These are phyloP conservation scores for Venturia aucupariae DNA, from an alignment of 2,329 filamentous ascomycete species.

Conservation along the genomic window DNA sequence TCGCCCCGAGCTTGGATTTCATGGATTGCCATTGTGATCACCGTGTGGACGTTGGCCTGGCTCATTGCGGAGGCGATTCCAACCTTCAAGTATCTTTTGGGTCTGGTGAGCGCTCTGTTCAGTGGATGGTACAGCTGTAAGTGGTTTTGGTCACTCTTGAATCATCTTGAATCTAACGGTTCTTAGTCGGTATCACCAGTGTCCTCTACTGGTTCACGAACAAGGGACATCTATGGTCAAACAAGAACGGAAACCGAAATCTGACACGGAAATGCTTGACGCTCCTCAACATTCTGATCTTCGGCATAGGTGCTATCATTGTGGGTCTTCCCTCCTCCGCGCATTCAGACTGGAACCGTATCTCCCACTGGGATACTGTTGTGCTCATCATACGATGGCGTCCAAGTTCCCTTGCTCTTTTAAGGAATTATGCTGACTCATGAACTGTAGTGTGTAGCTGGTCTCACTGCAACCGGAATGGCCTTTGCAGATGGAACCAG, in stretches of 20 bases:
- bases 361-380: not conserved
- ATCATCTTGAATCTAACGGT: not conserved
- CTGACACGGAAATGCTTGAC: slow-evolving; percentile 8
- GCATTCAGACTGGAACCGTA: not conserved
- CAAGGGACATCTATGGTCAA: not conserved
- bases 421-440: not conserved
- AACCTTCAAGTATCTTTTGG: slow-evolving; percentile 58
- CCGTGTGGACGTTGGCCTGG: slow-evolving; percentile 53
- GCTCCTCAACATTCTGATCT: slow-evolving; percentile 12
- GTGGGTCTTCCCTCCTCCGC: slow-evolving; percentile 11
- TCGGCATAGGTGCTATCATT: slow-evolving; percentile 13
- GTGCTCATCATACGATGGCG: not conserved
- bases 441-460: slow-evolving; percentile 11
- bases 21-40: slow-evolving; percentile 50
- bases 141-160: slow-evolving; percentile 20
- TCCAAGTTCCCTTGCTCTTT: not conserved
- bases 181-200: slow-evolving; percentile 14
- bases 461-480: slow-evolving; percentile 12
- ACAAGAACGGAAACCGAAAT: not conserved
- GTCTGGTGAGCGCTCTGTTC: slow-evolving; percentile 37
- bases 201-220: slow-evolving; percentile 9
- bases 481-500: slow-evolving; percentile 7
- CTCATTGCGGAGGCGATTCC: slow-evolving; percentile 62
- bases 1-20: slow-evolving; percentile 2
- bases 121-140: slow-evolving; percentile 57